Conservation (phyloP, 805 yeast species). For the Torulaspora maleeae region DNA sequence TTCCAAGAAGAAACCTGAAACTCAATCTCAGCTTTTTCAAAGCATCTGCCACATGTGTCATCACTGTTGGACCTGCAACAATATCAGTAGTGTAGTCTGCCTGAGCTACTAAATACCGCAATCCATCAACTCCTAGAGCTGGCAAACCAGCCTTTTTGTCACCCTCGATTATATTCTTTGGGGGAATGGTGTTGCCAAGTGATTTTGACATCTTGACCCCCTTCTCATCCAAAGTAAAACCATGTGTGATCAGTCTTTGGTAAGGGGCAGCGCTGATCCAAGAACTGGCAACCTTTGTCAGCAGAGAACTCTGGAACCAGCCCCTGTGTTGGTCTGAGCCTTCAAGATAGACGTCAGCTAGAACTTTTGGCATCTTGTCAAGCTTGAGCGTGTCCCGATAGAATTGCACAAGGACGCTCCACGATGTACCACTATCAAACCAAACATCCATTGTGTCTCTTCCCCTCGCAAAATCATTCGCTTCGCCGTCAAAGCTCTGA, state of each 20-base stretch:
- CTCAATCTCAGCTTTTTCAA: constrained; percentile 79
- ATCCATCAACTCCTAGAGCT: constrained; percentile 81
- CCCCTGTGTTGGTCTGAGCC: constrained; percentile 99
- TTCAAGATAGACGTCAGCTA: constrained; percentile 84
- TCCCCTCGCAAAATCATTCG: constrained; percentile 53
- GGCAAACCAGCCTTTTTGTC: constrained; percentile 47
- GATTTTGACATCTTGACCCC: constrained; percentile 94
- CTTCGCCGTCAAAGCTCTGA: constrained; percentile 39
- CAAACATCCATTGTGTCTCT: constrained; percentile 97
- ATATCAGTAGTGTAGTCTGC: constrained; percentile 82
- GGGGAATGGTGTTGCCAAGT: constrained; percentile 73
- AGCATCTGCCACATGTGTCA: constrained; percentile 72
- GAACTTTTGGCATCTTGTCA: constrained; percentile 36
- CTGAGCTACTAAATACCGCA: constrained; percentile 86
- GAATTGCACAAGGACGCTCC: constrained; percentile 48
- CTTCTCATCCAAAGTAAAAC: constrained; percentile 81
- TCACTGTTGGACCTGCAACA: constrained; percentile 62
- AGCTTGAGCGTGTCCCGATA: constrained; percentile 36
- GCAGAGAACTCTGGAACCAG: constrained; percentile 93
- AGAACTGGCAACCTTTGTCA: constrained; percentile 61
- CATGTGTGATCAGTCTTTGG: constrained; percentile 79
- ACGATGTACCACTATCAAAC: constrained; percentile 96
- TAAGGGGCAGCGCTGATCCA: constrained; percentile 53
- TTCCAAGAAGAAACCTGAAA: constrained; percentile 76
- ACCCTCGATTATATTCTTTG: constrained; percentile 64